These are phyloP conservation scores for Rauvolfia tetraphylla DNA, from an alignment of 257 asterid species.

Conservation along the genomic window DNA sequence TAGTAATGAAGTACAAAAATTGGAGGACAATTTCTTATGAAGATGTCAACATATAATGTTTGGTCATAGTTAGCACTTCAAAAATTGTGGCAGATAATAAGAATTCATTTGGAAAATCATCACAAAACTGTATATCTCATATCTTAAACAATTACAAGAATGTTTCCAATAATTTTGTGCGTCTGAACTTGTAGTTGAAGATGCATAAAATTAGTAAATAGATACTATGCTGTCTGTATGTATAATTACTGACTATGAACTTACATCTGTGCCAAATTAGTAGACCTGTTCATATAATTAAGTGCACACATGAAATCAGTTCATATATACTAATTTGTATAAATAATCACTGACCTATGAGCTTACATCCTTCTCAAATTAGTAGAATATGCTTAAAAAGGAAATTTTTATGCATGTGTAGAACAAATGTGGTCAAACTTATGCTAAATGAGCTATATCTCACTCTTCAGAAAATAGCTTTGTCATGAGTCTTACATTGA, in stretches of 20 bases:
- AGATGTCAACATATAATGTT: not conserved
- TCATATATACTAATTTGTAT: too few species aligned
- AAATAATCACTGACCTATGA: too few species aligned
- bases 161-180: not conserved
- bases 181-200: too few species aligned
- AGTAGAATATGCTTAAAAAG: too few species aligned
- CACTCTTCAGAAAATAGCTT: not conserved
- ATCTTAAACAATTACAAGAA: not conserved
- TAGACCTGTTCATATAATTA: too few species aligned
- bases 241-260: too few species aligned
- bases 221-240: too few species aligned
- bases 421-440: not conserved
- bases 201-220: not conserved
- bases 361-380: too few species aligned
- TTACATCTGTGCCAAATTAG: not conserved
- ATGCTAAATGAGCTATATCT: not conserved
- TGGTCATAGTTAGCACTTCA: not conserved
- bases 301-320: not conserved
- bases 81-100: not conserved
- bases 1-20: not conserved
- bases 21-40: not conserved
- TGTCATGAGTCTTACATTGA: not conserved
- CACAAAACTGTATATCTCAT: not conserved
- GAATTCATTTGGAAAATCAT: not conserved
- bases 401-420: not conserved